Percentiles rank a stretch among this genome's conserved stretches.
Conservation (phyloP, 1,139 yeast species). For the Taphrina communis region DNA sequence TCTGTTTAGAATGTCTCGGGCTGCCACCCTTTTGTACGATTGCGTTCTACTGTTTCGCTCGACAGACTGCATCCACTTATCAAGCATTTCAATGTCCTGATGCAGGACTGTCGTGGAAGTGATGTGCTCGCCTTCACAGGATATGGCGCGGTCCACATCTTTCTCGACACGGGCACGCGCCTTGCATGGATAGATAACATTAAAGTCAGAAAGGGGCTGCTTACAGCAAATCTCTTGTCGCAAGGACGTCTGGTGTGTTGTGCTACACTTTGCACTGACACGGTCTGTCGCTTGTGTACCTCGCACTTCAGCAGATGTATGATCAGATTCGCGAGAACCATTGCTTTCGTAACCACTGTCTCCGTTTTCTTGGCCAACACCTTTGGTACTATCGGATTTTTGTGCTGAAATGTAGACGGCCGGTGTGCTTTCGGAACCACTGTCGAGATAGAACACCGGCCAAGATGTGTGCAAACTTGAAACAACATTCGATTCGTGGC, state of each 20-base stretch:
- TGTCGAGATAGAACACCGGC: conserved; percentile 6
- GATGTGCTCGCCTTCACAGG: no score
- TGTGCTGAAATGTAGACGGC: not conserved
- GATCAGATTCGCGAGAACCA: not conserved
- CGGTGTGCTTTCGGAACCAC: not conserved
- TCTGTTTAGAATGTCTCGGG: not conserved
- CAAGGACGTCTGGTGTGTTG: not conserved
- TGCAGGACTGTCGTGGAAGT: no score
- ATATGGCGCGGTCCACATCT: not conserved
- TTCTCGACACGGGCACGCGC: not conserved
- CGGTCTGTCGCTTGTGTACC: not conserved
- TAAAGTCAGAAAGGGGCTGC: conserved; percentile 16
- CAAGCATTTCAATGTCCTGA: not conserved
- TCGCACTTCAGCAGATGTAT: not conserved
- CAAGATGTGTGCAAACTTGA: not conserved
- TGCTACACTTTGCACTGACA: not conserved
- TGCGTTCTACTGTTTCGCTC: no score
- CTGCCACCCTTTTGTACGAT: no score
- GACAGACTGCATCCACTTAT: not conserved
- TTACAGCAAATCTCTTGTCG: not conserved
- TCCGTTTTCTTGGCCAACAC: not conserved
- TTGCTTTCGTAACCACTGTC: conserved; percentile 12
- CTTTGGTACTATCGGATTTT: not conserved
- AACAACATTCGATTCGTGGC: not conserved
- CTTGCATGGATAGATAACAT: not conserved